Base-by-base conservation (phyloP, 352 stramenopile genomes). In the Phytophthora hibernalis region DNA sequence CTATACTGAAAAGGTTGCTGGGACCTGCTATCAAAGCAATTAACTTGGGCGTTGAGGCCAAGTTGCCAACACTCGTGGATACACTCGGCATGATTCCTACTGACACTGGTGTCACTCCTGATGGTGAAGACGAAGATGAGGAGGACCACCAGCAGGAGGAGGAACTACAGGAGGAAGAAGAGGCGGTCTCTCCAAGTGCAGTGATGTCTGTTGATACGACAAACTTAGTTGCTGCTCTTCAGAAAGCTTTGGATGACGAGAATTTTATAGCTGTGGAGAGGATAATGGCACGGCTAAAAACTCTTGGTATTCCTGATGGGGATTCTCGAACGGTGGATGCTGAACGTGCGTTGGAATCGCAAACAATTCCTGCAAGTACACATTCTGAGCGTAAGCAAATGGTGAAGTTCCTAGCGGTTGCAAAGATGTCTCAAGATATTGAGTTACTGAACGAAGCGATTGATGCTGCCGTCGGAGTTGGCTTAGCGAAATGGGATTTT, bases 401-500 rank as follows among this genome's bases (percentile, higher is more conserved):
- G 60, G 77, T 93, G 35, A 93, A 93, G 60, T 90, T 91, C 35
- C 38, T 93, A 20, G 77, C 77, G 15, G 87, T 93, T 3, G 85
- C 85, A 0, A 90, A 90, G 54, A 54, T 90, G 16, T 87, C 82
- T 44, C 77, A 87, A 70, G 85, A 93, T 66, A 43, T 93, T 2
- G 72, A 89, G 51, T 43, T 93, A 31, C 31, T 93, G 49, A 83
- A 79, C 35, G 77, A 89, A 69, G 85, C 85, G 2, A 91, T 93
- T 62, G 74, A 90, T 49, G 72, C 76, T 53, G 85, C 85, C 1
- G 54, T 84, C 13, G 71, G 71, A 20, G 81, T 71, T 43, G 85
- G 85, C n/a, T 63, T 93, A 31, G 85, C 85, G 0, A 91, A 91
- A 47, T 93, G 85, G 85, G 82, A 93, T 63, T 91, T 93, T 28